These are phyloP conservation scores for Alternaria ethzedia DNA, from an alignment of 2,329 filamentous ascomycete species.

Conservation along the genomic window DNA sequence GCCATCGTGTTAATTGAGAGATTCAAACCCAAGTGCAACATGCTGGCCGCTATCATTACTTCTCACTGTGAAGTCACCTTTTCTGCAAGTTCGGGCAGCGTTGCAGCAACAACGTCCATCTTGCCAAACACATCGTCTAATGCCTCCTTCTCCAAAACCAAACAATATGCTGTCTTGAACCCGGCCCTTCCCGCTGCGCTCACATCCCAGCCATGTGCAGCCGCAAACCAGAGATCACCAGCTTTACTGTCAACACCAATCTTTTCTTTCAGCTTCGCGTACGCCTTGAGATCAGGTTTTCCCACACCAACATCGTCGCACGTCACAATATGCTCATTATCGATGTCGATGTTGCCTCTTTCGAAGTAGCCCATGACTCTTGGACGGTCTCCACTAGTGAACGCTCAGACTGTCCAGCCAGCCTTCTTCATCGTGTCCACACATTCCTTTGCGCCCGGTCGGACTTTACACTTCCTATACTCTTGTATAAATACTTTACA, in stretches of 20 bases:
- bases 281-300: slow-evolving; percentile 59
- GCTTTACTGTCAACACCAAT: slow-evolving; percentile 44
- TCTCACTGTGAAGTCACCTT: neutral
- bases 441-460: slow-evolving; percentile 52
- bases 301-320: slow-evolving; percentile 58
- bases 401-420: slow-evolving; percentile 61
- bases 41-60: neutral
- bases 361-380: slow-evolving; percentile 62
- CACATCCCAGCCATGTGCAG: slow-evolving; percentile 67
- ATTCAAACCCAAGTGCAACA: neutral
- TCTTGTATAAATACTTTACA: slow-evolving; percentile 48
- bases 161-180: slow-evolving; percentile 61
- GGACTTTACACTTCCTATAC: slow-evolving; percentile 43
- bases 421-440: slow-evolving; percentile 52
- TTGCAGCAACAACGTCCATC: slow-evolving; percentile 60
- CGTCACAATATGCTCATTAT: slow-evolving; percentile 57
- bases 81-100: slow-evolving; percentile 56
- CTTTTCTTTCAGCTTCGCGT: slow-evolving; percentile 52
- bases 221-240: slow-evolving; percentile 61
- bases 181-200: slow-evolving; percentile 59
- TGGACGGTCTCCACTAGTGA: slow-evolving; percentile 60
- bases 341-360: slow-evolving; percentile 58
- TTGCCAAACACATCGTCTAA: slow-evolving; percentile 59
- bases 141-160: slow-evolving; percentile 60
- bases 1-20: neutral